Base-by-base conservation (phyloP, 2,329 filamentous ascomycete species). In the Elsinoe fawcettii region DNA sequence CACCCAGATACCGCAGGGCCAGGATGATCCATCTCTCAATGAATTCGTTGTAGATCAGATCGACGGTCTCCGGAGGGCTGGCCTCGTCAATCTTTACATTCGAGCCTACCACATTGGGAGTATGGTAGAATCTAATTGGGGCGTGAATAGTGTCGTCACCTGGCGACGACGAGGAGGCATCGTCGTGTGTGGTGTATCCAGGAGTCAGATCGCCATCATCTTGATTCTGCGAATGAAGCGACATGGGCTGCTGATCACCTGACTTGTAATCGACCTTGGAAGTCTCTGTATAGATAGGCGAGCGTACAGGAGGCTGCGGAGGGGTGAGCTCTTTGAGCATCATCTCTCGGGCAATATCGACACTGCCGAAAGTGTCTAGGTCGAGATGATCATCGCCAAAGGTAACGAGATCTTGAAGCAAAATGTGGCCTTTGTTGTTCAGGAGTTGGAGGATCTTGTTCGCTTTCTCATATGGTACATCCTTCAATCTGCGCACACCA, bases 21-120 rank as follows among this genome's bases (percentile, higher is more conserved):
- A 86, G 73, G 16, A 95, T 71, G 37, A 97, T 75, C 80, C 87
- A 95, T 8, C 84, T 80, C 71, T 93, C 81, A 34, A 97, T 84
- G 69, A 96, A 99, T 68, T 95, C 90, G 58, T 95, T 82, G 67
- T 95, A 99, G 12, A 96, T 84, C 6, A 99, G 70, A 69, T 97
- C 92, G 0, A 99, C 90, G 0, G 73, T 85, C 55, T 87, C 81
- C 0, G 89, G 88, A 14, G 81, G 75, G 9, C 61, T 49, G 8
- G 71, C 64, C 0, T 67, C 60, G 1, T 84, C 79, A 64, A 95
- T 87, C 1, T 71, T 76, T 63, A 87, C 79, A 58, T 81, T 73
- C 1, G 86, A 76, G 69, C 92, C 86, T 58, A 99, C 82, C 69
- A 85, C 89, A 70, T 96, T 96, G 5, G 93, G 92, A 4, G 92